These are phyloP conservation scores for Talinum fruticosum DNA, from an alignment of 148 eudicot genomes.

Conservation along the genomic window DNA sequence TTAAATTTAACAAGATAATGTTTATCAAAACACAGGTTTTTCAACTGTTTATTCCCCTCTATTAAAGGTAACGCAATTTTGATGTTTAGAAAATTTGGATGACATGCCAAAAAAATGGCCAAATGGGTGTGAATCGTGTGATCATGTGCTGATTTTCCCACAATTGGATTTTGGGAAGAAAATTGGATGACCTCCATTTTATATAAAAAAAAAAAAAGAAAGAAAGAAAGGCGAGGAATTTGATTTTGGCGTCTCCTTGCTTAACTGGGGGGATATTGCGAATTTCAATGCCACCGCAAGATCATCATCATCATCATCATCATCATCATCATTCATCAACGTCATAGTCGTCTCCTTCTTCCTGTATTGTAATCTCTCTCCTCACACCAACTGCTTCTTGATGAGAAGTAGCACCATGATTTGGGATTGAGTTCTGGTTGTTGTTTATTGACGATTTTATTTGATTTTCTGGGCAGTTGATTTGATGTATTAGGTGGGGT, in stretches of 20 bases:
- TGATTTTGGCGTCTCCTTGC: constrained; percentile 20
- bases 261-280: not conserved
- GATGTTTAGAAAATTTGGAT: too few relatives aligned
- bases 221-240: not conserved
- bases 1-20: too few relatives aligned
- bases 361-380: not conserved
- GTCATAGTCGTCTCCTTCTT: not conserved
- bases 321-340: constrained; percentile 4
- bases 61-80: too few relatives aligned
- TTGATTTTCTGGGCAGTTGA: not conserved
- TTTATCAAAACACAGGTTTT: too few relatives aligned
- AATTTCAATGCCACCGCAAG: not conserved
- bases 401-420: not conserved
- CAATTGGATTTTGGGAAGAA: too few relatives aligned
- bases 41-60: too few relatives aligned
- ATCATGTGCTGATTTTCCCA: too few relatives aligned
- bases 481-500: constrained; percentile 1
- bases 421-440: not conserved
- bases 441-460: not conserved
- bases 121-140: too few relatives aligned
- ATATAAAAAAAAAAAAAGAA: too few relatives aligned
- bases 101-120: too few relatives aligned
- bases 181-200: too few relatives aligned
- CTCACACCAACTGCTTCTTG: not conserved
- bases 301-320: not conserved